phyloP scores from a whole-genome alignment of 2,329 filamentous ascomycete genomes.

The Cercospora beticola region DNA sequence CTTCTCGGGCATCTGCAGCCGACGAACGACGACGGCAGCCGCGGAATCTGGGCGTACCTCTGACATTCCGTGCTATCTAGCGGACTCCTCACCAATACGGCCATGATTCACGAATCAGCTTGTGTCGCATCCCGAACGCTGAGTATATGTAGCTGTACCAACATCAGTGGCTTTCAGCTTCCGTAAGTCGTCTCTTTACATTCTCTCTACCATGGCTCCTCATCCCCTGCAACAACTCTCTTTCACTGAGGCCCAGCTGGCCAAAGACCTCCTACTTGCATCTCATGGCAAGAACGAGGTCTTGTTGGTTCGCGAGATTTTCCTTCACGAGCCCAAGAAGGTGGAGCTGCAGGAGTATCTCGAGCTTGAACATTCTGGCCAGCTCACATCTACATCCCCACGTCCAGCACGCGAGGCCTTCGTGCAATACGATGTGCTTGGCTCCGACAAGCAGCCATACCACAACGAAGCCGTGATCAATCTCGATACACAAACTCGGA shows the following conservation, averaged over 20 bases:
- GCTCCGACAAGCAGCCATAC: slow-evolving; percentile 50
- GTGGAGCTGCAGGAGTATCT: slow-evolving; percentile 32
- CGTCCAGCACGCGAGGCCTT: slow-evolving; percentile 49
- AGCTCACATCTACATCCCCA: slow-evolving; percentile 24
- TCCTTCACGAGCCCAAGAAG: slow-evolving; percentile 36
- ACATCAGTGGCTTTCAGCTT: background rate
- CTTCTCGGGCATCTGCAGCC: background rate
- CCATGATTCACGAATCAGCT: background rate
- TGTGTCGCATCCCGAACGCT: background rate
- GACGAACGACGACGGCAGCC: background rate
- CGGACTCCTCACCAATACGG: background rate
- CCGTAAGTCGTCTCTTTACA: background rate
- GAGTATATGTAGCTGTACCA: background rate
- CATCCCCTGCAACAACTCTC: slow-evolving; percentile 29
- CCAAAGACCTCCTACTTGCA: slow-evolving; percentile 28
- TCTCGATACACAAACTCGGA: slow-evolving; percentile 25
- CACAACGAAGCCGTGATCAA: slow-evolving; percentile 55
- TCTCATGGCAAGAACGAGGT: slow-evolving; percentile 28
- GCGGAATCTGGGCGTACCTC: background rate
- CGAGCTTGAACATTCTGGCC: slow-evolving; percentile 32
- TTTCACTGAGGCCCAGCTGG: slow-evolving; percentile 25
- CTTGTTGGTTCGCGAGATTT: slow-evolving; percentile 33
- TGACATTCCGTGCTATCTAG: slow-evolving; percentile 2
- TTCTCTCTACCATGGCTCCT: slow-evolving; percentile 13
- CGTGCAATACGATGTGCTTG: slow-evolving; percentile 59